Evolutionary conservation across 148 eudicot genomes (phyloP).

Genomic region (Polygonum aviculare): DNA sequence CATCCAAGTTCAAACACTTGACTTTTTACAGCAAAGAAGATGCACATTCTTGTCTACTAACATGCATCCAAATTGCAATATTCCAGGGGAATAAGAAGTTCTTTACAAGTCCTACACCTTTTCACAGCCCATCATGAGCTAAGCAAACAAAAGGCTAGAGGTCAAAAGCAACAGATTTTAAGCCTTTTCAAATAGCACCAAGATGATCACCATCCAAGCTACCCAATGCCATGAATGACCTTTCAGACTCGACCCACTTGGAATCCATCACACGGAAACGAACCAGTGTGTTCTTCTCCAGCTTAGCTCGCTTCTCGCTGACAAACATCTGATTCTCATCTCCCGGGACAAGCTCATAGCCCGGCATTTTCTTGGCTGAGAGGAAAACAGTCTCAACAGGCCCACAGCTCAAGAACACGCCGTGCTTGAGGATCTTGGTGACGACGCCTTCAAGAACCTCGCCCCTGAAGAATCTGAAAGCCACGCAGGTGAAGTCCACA

Average conservation of each 20-base stretch:
- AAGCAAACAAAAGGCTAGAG: not conserved
- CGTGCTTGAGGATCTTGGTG: slow-evolving; percentile 57
- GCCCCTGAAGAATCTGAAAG: slow-evolving; percentile 47
- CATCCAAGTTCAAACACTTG: not conserved
- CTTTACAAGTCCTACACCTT: not conserved
- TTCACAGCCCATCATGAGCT: not conserved
- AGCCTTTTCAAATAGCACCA: slow-evolving; percentile 34
- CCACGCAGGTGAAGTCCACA: slow-evolving; percentile 48
- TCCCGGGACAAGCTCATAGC: slow-evolving; percentile 48
- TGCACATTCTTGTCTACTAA: not conserved
- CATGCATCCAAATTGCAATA: not conserved
- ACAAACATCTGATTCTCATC: slow-evolving; percentile 56
- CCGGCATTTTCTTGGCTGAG: slow-evolving; percentile 57
- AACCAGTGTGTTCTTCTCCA: slow-evolving; percentile 48
- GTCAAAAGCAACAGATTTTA: not conserved
- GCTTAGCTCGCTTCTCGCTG: slow-evolving; percentile 44
- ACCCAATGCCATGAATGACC: slow-evolving; percentile 50
- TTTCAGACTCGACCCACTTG: slow-evolving; percentile 53
- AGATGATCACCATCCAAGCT: slow-evolving; percentile 59
- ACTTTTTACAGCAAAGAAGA: not conserved
- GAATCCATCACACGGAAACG: slow-evolving; percentile 45
- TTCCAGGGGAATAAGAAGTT: not conserved
- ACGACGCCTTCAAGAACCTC: slow-evolving; percentile 58
- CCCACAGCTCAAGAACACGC: slow-evolving; percentile 59
- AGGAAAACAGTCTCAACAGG: slow-evolving; percentile 52